phyloP scores from a whole-genome alignment of 2,329 filamentous ascomycete genomes.

The Neonectria hederae region DNA sequence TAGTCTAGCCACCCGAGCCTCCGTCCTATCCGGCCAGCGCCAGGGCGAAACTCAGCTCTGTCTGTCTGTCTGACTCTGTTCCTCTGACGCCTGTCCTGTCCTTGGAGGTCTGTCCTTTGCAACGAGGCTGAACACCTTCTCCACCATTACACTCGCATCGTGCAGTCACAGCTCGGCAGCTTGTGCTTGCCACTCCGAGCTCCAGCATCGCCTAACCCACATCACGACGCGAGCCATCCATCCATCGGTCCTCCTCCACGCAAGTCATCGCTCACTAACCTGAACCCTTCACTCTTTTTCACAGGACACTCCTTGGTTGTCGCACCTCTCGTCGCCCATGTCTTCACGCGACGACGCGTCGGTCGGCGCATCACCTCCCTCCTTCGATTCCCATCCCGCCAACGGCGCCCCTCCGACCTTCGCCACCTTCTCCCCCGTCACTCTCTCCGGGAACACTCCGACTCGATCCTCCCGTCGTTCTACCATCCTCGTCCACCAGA shows the following conservation, averaged over 20 bases:
- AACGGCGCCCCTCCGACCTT: slow-evolving; percentile 72
- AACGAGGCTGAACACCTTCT: slow-evolving; percentile 28
- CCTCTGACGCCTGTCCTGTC: no score
- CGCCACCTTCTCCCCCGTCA: slow-evolving; percentile 89
- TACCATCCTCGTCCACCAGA: slow-evolving; percentile 95
- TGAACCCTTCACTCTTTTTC: slow-evolving; percentile 12
- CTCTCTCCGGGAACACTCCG: slow-evolving; percentile 73
- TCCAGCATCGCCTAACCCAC: slow-evolving; percentile 1
- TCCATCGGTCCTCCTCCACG: background rate
- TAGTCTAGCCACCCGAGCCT: slow-evolving; percentile 32
- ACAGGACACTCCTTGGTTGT: slow-evolving; percentile 61
- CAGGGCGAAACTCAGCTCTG: slow-evolving; percentile 22
- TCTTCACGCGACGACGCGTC: slow-evolving; percentile 51
- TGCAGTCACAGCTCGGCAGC: slow-evolving; percentile 2
- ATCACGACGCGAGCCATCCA: slow-evolving; percentile 1
- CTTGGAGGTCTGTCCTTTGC: slow-evolving; percentile 24
- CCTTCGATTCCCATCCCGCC: slow-evolving; percentile 42
- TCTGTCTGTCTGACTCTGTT: slow-evolving; percentile 28
- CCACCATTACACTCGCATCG: background rate
- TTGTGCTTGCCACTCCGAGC: background rate
- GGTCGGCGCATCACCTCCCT: slow-evolving; percentile 47
- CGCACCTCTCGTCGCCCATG: slow-evolving; percentile 54
- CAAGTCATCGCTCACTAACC: slow-evolving; percentile 32
- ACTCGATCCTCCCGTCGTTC: slow-evolving; percentile 75
- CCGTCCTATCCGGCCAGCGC: slow-evolving; percentile 17